phyloP scores from a whole-genome alignment of 1,284 basidiomycete species.

The Mycena sp. region DNA sequence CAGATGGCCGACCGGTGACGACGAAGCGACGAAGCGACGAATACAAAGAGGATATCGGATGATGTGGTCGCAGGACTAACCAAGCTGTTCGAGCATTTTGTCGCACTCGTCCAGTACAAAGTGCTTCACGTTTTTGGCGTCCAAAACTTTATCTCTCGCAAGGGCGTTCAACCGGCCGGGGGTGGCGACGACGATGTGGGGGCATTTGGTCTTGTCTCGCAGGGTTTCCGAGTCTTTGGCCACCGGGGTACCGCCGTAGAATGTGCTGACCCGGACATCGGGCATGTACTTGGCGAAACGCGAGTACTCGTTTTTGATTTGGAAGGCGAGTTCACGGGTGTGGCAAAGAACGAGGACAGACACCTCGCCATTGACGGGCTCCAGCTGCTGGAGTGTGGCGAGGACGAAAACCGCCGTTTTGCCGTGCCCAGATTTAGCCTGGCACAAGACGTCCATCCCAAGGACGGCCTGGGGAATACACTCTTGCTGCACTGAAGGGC shows the following conservation, averaged over 20 bases:
- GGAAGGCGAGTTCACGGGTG: conserved; percentile 98
- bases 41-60: conserved; percentile 58
- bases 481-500: conserved; percentile 92
- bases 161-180: conserved; percentile 96
- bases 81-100: conserved; percentile 99
- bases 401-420: conserved; percentile 99
- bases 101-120: conserved; percentile 99
- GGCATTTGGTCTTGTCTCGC: conserved; percentile 97
- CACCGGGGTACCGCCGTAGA: conserved; percentile 97
- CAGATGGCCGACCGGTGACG: conserved; percentile 45
- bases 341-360: conserved; percentile 98
- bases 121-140: conserved; percentile 95
- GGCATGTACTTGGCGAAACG: conserved; percentile 99
- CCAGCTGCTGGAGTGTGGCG: conserved; percentile 97
- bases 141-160: conserved; percentile 91
- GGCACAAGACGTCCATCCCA: conserved; percentile 99
- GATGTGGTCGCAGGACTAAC: conserved; percentile 83
- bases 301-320: conserved; percentile 99
- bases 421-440: conserved; percentile 99
- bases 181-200: conserved; percentile 98
- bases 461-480: conserved; percentile 99
- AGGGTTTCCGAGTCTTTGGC: conserved; percentile 94
- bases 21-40: conserved; percentile 30
- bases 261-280: conserved; percentile 95
- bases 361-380: conserved; percentile 98